phyloP scores from a whole-genome alignment of 1,139 yeast genomes.

The Yamadazyma oceani region DNA sequence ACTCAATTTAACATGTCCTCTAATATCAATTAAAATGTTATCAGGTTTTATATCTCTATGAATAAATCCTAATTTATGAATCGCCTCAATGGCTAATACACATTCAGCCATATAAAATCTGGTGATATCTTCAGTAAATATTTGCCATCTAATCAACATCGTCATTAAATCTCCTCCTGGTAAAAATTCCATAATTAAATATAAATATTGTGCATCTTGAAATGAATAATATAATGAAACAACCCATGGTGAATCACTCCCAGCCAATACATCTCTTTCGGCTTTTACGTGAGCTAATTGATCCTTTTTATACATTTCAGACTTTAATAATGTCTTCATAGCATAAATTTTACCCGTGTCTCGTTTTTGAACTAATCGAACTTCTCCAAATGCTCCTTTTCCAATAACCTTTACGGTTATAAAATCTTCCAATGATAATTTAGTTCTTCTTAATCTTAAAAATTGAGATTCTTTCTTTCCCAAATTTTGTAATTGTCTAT shows the following conservation, averaged over 20 bases:
- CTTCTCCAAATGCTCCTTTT: conserved; percentile 87
- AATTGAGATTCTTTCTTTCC: conserved; percentile 80
- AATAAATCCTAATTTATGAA: conserved; percentile 75
- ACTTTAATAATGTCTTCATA: conserved; percentile 75
- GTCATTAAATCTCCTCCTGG: conserved; percentile 91
- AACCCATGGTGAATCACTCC: conserved; percentile 86
- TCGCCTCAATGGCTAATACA: conserved; percentile 80
- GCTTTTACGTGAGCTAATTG: conserved; percentile 85
- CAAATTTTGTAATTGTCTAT: conserved; percentile 66
- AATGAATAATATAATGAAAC: conserved; percentile 79
- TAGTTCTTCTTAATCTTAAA: conserved; percentile 71
- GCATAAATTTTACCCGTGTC: conserved; percentile 86
- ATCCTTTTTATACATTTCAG: conserved; percentile 82
- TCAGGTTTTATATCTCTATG: conserved; percentile 83
- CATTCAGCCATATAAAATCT: conserved; percentile 86
- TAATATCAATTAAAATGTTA: conserved; percentile 73
- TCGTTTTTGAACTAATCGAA: conserved; percentile 74
- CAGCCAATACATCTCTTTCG: conserved; percentile 82
- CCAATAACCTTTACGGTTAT: conserved; percentile 81
- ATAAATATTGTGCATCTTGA: conserved; percentile 74
- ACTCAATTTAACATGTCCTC: conserved; percentile 76
- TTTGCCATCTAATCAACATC: conserved; percentile 84
- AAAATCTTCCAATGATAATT: conserved; percentile 72
- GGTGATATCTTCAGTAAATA: conserved; percentile 81
- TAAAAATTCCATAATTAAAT: conserved; percentile 78